These are phyloP conservation scores for Verticillium nubilum DNA, from an alignment of 2,329 filamentous ascomycete genomes.

Conservation along the genomic window DNA sequence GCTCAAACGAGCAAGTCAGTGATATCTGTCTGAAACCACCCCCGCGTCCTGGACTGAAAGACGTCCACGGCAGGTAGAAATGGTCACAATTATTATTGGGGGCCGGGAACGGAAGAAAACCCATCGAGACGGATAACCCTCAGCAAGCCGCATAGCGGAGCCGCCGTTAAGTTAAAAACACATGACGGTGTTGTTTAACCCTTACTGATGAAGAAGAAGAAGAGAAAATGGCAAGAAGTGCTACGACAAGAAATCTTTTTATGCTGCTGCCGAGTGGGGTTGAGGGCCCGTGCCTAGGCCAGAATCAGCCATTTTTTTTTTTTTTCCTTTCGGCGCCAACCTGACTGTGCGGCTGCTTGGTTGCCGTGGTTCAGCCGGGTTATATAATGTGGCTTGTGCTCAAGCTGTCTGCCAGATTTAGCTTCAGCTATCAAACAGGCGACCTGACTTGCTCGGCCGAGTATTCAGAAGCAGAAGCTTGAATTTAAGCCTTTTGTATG, in stretches of 20 bases:
- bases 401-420: neutral
- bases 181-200: slow-evolving; percentile 45
- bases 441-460: too few relatives aligned
- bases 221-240: slow-evolving; percentile 16
- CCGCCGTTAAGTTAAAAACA: slow-evolving; percentile 42
- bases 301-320: neutral
- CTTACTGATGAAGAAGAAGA: slow-evolving; percentile 37
- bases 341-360: neutral
- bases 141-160: slow-evolving; percentile 51
- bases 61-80: slow-evolving; percentile 39
- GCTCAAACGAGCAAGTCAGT: neutral
- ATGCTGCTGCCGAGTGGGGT: neutral
- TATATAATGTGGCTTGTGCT: neutral
- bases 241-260: slow-evolving; percentile 3
- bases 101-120: slow-evolving; percentile 53
- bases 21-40: slow-evolving; percentile 40
- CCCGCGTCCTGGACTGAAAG: slow-evolving; percentile 43
- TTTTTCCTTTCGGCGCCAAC: neutral
- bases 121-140: slow-evolving; percentile 43
- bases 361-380: neutral
- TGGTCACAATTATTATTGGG: slow-evolving; percentile 39
- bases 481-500: too few relatives aligned
- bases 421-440: neutral
- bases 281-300: neutral
- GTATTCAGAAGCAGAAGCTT: too few relatives aligned